Conservation (phyloP, 1,139 yeast genomes). For the Yamadazyma dendronema region DNA sequence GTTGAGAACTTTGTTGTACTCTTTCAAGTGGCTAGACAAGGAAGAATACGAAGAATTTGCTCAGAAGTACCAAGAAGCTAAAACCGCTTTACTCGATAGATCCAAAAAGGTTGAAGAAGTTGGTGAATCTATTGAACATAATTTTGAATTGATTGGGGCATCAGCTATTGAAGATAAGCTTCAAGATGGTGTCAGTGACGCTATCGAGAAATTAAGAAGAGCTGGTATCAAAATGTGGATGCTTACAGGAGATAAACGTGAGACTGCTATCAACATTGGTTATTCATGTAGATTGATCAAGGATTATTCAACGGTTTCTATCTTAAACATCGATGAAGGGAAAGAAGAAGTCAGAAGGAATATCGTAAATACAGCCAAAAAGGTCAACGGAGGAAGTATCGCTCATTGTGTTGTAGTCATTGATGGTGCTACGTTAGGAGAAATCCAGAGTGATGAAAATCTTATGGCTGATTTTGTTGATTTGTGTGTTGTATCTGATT, state of each 20-base stretch:
- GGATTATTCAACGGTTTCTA: slow-evolving; percentile 87
- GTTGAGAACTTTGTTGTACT: slow-evolving; percentile 80
- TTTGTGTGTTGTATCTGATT: slow-evolving; percentile 81
- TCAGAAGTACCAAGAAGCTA: slow-evolving; percentile 66
- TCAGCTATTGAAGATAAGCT: slow-evolving; percentile 97
- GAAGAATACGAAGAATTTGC: slow-evolving; percentile 68
- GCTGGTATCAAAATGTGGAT: slow-evolving; percentile 97
- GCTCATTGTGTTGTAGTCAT: slow-evolving; percentile 94
- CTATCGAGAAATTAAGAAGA: slow-evolving; percentile 85
- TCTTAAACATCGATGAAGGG: slow-evolving; percentile 62
- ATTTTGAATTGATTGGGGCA: slow-evolving; percentile 76
- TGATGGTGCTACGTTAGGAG: slow-evolving; percentile 81
- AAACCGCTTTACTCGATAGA: slow-evolving; percentile 71
- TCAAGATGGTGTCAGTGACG: slow-evolving; percentile 93
- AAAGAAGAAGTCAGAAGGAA: slow-evolving; percentile 48
- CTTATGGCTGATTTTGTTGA: slow-evolving; percentile 75
- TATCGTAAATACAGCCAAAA: slow-evolving; percentile 60
- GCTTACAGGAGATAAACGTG: slow-evolving; percentile 97
- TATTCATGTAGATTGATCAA: slow-evolving; percentile 90
- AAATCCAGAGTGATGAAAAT: slow-evolving; percentile 70
- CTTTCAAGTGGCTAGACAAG: slow-evolving; percentile 67
- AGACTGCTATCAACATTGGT: slow-evolving; percentile 96
- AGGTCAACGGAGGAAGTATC: slow-evolving; percentile 63
- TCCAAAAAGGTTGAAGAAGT: slow-evolving; percentile 63
- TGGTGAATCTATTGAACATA: slow-evolving; percentile 70